phyloP scores from a whole-genome alignment of 177 flowering plant species.

The Telopea speciosissima region DNA sequence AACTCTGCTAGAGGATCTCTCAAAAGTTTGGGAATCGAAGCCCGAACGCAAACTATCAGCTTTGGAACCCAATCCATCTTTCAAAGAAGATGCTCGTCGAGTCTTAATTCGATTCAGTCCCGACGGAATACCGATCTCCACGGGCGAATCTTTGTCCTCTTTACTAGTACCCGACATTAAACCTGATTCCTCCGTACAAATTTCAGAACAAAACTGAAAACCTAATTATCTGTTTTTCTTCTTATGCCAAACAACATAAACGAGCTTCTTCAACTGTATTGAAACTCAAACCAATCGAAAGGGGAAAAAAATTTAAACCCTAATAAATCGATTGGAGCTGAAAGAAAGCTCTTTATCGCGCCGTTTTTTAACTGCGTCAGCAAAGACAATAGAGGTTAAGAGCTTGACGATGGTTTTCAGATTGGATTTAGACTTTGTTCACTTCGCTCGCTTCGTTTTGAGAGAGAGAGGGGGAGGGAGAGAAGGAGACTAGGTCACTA shows the following conservation, averaged over 20 bases:
- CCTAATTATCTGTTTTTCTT: too few species aligned
- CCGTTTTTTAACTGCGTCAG: not conserved
- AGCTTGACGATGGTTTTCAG: not conserved
- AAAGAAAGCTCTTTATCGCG: not conserved
- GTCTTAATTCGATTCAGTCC: conserved; percentile 68
- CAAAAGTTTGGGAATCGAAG: conserved; percentile 2
- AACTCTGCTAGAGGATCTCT: conserved; percentile 13
- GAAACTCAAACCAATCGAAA: not conserved
- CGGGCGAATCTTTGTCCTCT: conserved; percentile 16
- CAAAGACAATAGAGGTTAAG: not conserved
- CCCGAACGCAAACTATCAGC: conserved; percentile 19
- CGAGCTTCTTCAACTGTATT: not conserved
- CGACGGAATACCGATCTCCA: conserved; percentile 43
- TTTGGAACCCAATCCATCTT: conserved; percentile 17
- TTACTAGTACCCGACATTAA: conserved; percentile 11
- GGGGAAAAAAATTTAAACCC: not conserved
- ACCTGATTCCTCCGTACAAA: not conserved
- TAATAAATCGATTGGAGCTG: not conserved
- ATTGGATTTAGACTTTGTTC: too few species aligned
- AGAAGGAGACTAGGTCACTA: not conserved
- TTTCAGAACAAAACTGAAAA: too few species aligned
- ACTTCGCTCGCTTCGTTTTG: not conserved
- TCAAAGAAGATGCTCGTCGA: conserved; percentile 20
- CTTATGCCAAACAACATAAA: conserved; percentile 1
- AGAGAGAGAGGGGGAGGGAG: not conserved